Conservation (phyloP, 106 monocot genomes). For the Chionographis japonica region DNA sequence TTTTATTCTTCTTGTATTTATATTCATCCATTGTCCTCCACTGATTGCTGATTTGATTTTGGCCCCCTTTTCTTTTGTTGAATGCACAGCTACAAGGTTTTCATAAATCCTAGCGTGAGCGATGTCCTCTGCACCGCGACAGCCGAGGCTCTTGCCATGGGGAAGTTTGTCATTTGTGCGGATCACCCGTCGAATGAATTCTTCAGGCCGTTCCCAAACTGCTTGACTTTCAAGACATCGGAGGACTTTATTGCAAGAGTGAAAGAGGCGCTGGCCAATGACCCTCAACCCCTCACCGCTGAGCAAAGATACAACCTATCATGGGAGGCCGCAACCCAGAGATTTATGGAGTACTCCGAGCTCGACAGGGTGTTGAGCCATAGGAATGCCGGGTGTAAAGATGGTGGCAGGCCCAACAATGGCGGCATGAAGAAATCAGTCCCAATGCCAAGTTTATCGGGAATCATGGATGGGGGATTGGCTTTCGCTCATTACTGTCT, state of each 20-base stretch:
- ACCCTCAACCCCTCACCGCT: constrained; percentile 73
- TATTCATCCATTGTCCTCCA: background rate
- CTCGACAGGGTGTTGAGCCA: constrained; percentile 57
- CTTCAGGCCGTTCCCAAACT: constrained; percentile 89
- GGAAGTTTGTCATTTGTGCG: constrained; percentile 96
- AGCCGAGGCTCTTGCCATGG: constrained; percentile 99
- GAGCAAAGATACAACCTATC: constrained; percentile 82
- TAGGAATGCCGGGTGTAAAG: constrained; percentile 6
- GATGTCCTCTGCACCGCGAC: constrained; percentile 98
- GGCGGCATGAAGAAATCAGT: constrained; percentile 36
- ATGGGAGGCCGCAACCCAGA: constrained; percentile 95
- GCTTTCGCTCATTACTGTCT: constrained; percentile 87
- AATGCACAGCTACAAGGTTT: constrained; percentile 82
- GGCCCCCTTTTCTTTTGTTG: background rate
- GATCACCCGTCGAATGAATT: constrained; percentile 99
- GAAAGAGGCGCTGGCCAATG: constrained; percentile 64
- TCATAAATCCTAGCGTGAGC: constrained; percentile 93
- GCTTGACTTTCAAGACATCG: constrained; percentile 83
- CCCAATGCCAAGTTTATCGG: constrained; percentile 54
- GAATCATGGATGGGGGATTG: constrained; percentile 68
- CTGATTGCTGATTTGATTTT: background rate
- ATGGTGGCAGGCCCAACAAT: background rate
- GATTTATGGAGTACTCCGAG: constrained; percentile 86
- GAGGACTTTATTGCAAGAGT: constrained; percentile 83
- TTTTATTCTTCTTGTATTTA: background rate